These are phyloP conservation scores for Monilinia aucupariae DNA, from an alignment of 2,329 filamentous ascomycete species.

Conservation along the genomic window DNA sequence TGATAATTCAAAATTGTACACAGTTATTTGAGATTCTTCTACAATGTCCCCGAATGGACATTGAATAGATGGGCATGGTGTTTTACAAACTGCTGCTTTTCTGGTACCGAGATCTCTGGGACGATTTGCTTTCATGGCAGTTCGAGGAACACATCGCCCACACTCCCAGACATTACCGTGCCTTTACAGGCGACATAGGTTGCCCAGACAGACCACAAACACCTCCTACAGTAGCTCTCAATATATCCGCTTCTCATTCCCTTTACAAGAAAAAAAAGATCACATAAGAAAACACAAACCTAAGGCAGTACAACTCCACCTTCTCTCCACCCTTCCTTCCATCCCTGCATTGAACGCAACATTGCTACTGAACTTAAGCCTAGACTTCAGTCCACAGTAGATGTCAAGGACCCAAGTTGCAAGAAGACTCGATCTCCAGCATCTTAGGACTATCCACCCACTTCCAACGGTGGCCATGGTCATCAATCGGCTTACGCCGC, in stretches of 20 bases:
- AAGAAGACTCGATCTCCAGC: conserved; percentile 10
- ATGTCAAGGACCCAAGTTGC: not conserved
- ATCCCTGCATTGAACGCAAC: not conserved
- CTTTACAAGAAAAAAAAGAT: conserved; percentile 1
- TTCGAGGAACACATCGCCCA: not conserved
- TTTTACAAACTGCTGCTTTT: not conserved
- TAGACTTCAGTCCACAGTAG: not conserved
- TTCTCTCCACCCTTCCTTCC: not conserved
- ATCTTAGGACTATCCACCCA: conserved; percentile 1
- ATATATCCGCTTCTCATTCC: not conserved
- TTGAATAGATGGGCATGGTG: not conserved
- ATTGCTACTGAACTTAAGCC: not conserved
- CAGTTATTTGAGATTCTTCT: too few relatives aligned
- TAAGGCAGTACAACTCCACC: not conserved
- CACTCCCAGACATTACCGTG: not conserved
- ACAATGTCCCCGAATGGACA: not conserved
- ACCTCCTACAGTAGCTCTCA: not conserved
- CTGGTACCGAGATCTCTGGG: not conserved
- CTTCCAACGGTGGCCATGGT: conserved; percentile 1
- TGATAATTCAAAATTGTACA: not conserved
- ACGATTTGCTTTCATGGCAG: not conserved
- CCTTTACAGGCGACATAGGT: not conserved
- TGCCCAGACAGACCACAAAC: not conserved
- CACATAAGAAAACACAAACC: not conserved
- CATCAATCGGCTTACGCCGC: not conserved